Percentiles rank a stretch among this genome's conserved stretches.
phyloP scores from a whole-genome alignment of 2,329 filamentous ascomycete species.

The Achaetomium macrosporum region DNA sequence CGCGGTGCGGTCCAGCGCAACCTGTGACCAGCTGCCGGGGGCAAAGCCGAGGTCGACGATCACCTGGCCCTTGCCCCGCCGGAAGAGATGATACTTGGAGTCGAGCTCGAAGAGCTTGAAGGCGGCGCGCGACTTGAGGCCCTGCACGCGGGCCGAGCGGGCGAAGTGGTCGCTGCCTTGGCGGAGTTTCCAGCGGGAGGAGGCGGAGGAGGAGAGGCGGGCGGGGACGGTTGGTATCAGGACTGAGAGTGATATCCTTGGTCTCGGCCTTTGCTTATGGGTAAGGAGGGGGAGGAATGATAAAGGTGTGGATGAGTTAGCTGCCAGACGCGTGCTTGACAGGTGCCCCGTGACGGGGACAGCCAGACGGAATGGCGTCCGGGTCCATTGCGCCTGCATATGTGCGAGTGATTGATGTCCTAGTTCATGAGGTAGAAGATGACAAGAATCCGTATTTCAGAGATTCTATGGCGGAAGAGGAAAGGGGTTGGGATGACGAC shows the following conservation, averaged over 20 bases:
- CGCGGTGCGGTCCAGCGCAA: slow-evolving; percentile 71
- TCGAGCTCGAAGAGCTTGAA: slow-evolving; percentile 95
- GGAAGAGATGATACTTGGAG: slow-evolving; percentile 73
- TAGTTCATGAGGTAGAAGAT: background rate
- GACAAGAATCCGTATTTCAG: background rate
- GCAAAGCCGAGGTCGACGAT: slow-evolving; percentile 90
- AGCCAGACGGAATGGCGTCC: slow-evolving; percentile 7
- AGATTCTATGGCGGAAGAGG: background rate
- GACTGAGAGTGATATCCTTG: background rate
- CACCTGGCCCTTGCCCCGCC: slow-evolving; percentile 59
- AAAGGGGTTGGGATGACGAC: no score
- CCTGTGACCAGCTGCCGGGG: slow-evolving; percentile 68
- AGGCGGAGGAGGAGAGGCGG: slow-evolving; percentile 50
- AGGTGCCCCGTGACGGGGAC: background rate
- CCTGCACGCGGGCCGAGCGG: slow-evolving; percentile 68
- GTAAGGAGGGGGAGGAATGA: background rate
- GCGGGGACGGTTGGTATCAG: background rate
- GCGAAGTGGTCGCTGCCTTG: slow-evolving; percentile 69
- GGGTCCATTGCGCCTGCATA: slow-evolving; percentile 12
- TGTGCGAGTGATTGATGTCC: background rate
- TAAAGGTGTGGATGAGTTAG: background rate
- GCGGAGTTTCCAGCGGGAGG: slow-evolving; percentile 70
- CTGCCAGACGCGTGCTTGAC: background rate
- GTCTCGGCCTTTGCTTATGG: background rate
- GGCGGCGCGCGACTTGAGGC: slow-evolving; percentile 82